Evolutionary conservation across 108 stramenopile genomes (phyloP), one percentile per base, ranked within the genome.

Genomic region (Fragilaria radians): DNA sequence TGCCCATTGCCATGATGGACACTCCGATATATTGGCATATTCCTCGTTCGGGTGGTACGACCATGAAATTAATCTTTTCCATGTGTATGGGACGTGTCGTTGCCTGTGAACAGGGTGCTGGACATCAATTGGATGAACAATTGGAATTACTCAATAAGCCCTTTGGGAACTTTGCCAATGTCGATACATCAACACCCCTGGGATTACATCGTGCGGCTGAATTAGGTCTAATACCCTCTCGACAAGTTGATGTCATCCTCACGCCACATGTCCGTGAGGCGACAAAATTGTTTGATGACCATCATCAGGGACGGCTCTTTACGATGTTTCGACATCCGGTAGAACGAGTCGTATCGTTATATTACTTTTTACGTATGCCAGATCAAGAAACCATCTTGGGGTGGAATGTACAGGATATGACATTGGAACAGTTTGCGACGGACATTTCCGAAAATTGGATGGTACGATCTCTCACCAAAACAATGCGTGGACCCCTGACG

Each of bases 301-400:
- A 60, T 26, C 59, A 60, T 48, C 21, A 28, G 3, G 62, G 62
- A 21, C 19, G 62, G 2, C 31, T 77, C 25, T 69, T 74, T 17
- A 54, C 69, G 1, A 49, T 80, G 1, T 74, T 80, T 52, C 74
- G 79, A 5, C 70, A 80, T 64, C 79, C 79, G 4, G 36, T 80
- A 18, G 68, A 80, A 36, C 56, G 79, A 24, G 19, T 58, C 19
- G 76, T 66, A 0, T 69, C 67, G 23, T 55, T 77, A 17, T 82
- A 76, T 55, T 73, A 79, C 45, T 82, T 78, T 49, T 57, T 82
- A 26, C 74, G 77, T 47, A 47, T 61, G 18, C 76, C 81, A 0
- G 67, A 70, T 24, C 74, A 72, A 68, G 74, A 78, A 34, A 32
- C 59, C 1, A 58, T 68, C 0, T 77, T 78, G 34, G 47, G 62